Base-by-base conservation (phyloP, 495 filamentous ascomycete genomes). In the Penicillium cataractarum region DNA sequence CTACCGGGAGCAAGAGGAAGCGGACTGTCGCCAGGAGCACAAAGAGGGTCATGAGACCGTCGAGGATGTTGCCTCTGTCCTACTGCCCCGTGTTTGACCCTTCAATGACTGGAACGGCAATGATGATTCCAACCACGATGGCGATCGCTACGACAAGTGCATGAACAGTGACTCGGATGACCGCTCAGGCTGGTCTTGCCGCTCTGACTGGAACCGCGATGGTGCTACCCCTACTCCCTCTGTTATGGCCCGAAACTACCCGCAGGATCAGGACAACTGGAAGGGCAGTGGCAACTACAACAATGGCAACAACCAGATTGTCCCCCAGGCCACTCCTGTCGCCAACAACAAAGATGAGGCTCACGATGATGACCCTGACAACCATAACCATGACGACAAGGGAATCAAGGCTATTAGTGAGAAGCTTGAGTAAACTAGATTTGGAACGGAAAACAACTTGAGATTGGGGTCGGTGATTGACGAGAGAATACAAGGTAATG, bases 211-310 rank as follows among this genome's bases (percentile, higher is more conserved):
- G 32, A 33, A 49, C 64, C 60, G 60, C 37, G 22, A 51, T 33
- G 31, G 60, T 33, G 32, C 57, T 40, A 63, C 60, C 35, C 65
- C 65, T 19, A 57, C 64, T 17, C 37, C 52, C 51, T 54, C 53
- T 19, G 51, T 53, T 53, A 21, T 33, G 31, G 60, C 53, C n/a
- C 58, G 58, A 54, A 61, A 58, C 58, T 27, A 52, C 15, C 58
- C 58, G 35, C 10, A 57, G n/a, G 22, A 44, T 6, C 21, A 57
- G 12, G 52, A 52, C 51, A 33, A 33, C 55, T 24, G 39, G 49
- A n/a, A 62, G 19, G 27, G 44, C 57, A 27, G 46, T 12, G 59
- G 33, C 37, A 54, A 54, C 27, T 24, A 57, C 58, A 29, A 58
- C 39, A 33, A 57, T 40, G 48, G 37, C 37, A 33, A 56, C 52